Base-by-base conservation (phyloP, 257 asterid genomes). In the Salvia rosmarinus region DNA sequence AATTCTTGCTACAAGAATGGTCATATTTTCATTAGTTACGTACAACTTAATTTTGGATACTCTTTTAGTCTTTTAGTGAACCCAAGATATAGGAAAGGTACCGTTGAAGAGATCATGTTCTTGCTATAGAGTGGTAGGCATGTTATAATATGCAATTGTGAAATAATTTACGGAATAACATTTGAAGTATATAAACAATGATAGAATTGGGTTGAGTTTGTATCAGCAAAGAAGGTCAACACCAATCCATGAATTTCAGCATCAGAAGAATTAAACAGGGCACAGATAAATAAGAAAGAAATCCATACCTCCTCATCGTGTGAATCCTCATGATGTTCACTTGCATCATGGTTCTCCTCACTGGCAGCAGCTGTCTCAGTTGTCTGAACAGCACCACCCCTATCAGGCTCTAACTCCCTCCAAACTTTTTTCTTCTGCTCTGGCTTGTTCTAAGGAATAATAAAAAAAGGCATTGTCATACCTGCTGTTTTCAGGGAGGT, bases 271-370 rank as follows among this genome's bases (percentile, higher is more conserved):
- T 42, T 16, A 44, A 12, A 47, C 21, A 5, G 14, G 54, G 20
- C 20, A 47, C 3, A 54, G 14, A 55, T 11, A 35, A 39, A 14
- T 21, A 21, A 28, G 28, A 17, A 23, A 35, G 58, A 61, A 47
- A n/a, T n/a, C n/a, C n/a, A 75, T 73, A 90, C 98, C 96, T 87
- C 97, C 75, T 85, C 97, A 34, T 86, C 87, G 62, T 80, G 96
- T 65, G 88, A 82, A 80, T 93, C 88, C n/a, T 83, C 90, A 13
- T 70, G 96, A 23, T 83, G 95, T 70, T 87, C 96, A 62, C 79
- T 82, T 30, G 87, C 66, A 73, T 62, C 49, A 49, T 78, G 87
- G 75, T 83, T 83, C 75, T 90, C 96, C 74, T 87, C 94, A 39
- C 72, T 82, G 71, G n/a, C n/a, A n/a, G 69, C 85, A 80, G 80